Conservation (phyloP, 1,139 yeast species). For the Arxiozyma telluris region DNA sequence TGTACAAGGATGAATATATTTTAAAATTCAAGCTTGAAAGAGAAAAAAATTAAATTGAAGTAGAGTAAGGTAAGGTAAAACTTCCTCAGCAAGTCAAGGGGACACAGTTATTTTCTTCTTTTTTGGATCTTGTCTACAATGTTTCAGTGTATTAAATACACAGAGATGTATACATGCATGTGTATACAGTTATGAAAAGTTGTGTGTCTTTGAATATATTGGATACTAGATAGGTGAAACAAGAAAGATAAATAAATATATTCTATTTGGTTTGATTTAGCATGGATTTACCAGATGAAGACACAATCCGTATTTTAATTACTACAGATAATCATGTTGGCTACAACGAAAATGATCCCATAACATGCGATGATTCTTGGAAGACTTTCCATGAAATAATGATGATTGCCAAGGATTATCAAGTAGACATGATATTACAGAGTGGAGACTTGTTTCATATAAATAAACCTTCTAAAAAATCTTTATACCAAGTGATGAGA, state of each 20-base stretch:
- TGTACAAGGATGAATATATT: neutral
- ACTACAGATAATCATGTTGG: conserved; percentile 98
- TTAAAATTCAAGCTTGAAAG: neutral
- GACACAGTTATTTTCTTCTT: no score
- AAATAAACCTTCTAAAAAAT: conserved; percentile 80
- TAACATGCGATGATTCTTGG: conserved; percentile 87
- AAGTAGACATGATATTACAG: conserved; percentile 85
- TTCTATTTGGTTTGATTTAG: neutral
- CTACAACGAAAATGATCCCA: conserved; percentile 78
- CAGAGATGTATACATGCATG: neutral
- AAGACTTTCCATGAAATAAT: conserved; percentile 77
- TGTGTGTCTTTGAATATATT: neutral
- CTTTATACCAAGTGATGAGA: conserved; percentile 75
- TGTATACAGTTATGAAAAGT: no score
- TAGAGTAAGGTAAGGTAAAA: no score
- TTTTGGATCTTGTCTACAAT: neutral
- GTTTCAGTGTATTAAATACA: neutral
- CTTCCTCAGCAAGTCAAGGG: neutral
- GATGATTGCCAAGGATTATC: conserved; percentile 56
- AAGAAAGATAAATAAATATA: neutral
- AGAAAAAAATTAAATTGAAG: no score
- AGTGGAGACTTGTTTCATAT: conserved; percentile 91
- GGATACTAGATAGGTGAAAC: neutral
- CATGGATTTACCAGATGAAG: conserved; percentile 31
- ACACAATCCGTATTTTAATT: conserved; percentile 66